These are phyloP conservation scores for Claviceps maximensis DNA, from an alignment of 2,329 filamentous ascomycete species.

Conservation along the genomic window DNA sequence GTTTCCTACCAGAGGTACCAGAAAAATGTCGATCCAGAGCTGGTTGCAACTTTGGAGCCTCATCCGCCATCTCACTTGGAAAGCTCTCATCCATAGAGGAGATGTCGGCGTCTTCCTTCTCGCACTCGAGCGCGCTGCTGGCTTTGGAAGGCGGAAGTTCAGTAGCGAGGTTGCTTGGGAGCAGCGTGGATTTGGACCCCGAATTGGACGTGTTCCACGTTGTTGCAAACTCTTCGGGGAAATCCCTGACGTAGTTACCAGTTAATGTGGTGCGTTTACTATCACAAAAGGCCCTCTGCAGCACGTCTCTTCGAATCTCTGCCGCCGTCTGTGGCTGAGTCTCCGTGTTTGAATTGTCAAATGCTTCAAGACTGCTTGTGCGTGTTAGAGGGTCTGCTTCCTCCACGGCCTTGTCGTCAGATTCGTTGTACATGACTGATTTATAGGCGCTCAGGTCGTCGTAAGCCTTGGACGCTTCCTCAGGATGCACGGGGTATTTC, in stretches of 20 bases:
- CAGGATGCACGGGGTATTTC: constrained; percentile 17
- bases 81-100: constrained; percentile 31
- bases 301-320: constrained; percentile 18
- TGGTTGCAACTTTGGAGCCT: constrained; percentile 15
- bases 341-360: constrained; percentile 20
- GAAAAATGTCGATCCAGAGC: constrained; percentile 15
- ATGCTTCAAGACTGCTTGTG: constrained; percentile 21
- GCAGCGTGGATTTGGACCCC: constrained; percentile 13
- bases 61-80: constrained; percentile 14
- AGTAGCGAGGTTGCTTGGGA: constrained; percentile 10
- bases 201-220: constrained; percentile 26
- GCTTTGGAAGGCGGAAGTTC: neutral
- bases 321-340: constrained; percentile 17
- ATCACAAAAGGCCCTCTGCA: constrained; percentile 14
- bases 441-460: constrained; percentile 29
- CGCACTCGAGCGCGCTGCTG: neutral
- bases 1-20: neutral
- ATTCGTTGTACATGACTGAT: constrained; percentile 22
- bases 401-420: constrained; percentile 16
- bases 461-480: constrained; percentile 25
- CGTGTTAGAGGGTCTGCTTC: constrained; percentile 19
- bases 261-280: constrained; percentile 20
- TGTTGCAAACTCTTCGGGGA: constrained; percentile 35
- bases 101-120: constrained; percentile 17
- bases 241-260: constrained; percentile 37